These are phyloP conservation scores for Aspergillus oerlinghausenensis DNA, from an alignment of 2,329 filamentous ascomycete species.

Conservation along the genomic window DNA sequence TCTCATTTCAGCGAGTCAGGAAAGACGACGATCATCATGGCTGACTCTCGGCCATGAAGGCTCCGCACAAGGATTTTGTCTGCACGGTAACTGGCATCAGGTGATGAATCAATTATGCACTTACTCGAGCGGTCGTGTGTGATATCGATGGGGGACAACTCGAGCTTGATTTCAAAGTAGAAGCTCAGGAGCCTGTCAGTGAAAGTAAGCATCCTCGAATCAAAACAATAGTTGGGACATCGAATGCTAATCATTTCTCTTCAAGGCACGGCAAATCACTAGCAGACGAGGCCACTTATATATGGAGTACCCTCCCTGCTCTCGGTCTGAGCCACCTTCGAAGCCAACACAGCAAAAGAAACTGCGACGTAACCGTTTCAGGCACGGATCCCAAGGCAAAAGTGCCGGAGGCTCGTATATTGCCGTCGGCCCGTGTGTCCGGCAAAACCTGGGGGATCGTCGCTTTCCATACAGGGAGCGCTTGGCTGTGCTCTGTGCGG, in stretches of 20 bases:
- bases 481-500: background rate
- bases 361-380: constrained; percentile 7
- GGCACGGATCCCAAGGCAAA: background rate
- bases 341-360: background rate
- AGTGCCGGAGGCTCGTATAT: background rate
- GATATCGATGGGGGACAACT: background rate
- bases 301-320: background rate
- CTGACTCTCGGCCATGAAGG: background rate
- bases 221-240: constrained; percentile 1
- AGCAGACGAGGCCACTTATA: constrained; percentile 7
- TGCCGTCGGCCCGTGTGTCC: constrained; percentile 18
- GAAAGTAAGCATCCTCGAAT: constrained; percentile 13
- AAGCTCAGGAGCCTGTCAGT: background rate
- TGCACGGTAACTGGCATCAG: background rate
- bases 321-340: background rate
- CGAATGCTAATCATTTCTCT: constrained; percentile 24
- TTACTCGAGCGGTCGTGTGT: background rate
- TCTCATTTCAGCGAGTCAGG: constrained; percentile 3
- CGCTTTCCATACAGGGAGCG: constrained; percentile 3
- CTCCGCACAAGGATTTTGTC: background rate
- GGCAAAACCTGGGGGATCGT: constrained; percentile 8
- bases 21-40: background rate
- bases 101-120: background rate
- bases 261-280: constrained; percentile 19
- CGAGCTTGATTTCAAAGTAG: background rate